Percentiles rank a stretch among this genome's conserved stretches.
Conservation (phyloP, 768 basidiomycete genomes). For the Rhodotorula sphaerocarpa region DNA sequence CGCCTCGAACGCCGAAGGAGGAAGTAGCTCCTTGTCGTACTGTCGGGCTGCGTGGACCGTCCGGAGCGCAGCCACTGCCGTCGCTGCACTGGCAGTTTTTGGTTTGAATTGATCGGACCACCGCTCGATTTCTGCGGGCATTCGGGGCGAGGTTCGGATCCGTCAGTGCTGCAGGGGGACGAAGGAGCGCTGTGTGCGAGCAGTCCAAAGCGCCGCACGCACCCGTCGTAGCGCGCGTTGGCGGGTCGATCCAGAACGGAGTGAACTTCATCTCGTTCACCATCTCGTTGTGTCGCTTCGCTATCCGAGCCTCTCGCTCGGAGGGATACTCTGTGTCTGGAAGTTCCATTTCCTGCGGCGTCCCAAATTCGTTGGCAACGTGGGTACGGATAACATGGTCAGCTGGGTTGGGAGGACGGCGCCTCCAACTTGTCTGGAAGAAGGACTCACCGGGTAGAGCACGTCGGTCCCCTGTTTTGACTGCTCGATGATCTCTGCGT, state of each 20-base stretch:
- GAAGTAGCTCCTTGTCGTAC: slow-evolving; percentile 24
- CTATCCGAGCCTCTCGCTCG: slow-evolving; percentile 19
- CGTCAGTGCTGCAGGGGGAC: no score
- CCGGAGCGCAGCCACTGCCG: not conserved
- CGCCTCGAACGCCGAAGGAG: slow-evolving; percentile 21
- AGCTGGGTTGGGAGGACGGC: no score
- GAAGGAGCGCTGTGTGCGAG: no score
- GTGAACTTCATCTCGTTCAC: slow-evolving; percentile 25
- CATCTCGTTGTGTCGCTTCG: slow-evolving; percentile 22
- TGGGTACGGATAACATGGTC: not conserved
- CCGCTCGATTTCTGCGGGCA: slow-evolving; percentile 27
- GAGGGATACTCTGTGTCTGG: slow-evolving; percentile 26
- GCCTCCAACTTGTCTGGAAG: no score
- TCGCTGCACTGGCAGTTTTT: not conserved
- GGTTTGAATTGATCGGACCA: slow-evolving; percentile 34
- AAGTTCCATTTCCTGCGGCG: slow-evolving; percentile 13
- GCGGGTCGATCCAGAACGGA: slow-evolving; percentile 29
- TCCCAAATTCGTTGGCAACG: no score
- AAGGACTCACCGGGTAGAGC: slow-evolving; percentile 26
- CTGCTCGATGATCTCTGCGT: slow-evolving; percentile 19
- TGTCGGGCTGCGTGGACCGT: slow-evolving; percentile 6
- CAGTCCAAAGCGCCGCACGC: not conserved
- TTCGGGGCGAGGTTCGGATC: no score
- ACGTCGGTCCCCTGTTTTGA: slow-evolving; percentile 27
- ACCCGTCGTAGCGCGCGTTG: slow-evolving; percentile 24